Percentiles rank a stretch among this genome's conserved stretches.
Conservation (phyloP, 805 yeast genomes). For the Yarrowia sp. region DNA sequence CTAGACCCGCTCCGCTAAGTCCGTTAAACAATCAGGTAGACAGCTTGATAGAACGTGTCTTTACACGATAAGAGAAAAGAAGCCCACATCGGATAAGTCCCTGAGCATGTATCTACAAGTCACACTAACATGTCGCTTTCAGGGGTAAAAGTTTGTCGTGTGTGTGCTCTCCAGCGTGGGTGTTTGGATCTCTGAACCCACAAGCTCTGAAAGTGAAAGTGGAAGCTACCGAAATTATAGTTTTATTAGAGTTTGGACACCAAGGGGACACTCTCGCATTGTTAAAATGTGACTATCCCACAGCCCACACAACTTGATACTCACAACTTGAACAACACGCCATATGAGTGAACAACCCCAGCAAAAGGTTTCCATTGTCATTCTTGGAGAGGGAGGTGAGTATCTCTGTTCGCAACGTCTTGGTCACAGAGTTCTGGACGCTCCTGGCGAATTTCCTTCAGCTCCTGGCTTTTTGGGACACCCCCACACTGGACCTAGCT, state of each 20-base stretch:
- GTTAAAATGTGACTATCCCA: slow-evolving; percentile 21
- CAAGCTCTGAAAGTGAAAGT: slow-evolving; percentile 13
- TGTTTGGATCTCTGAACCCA: slow-evolving; percentile 5
- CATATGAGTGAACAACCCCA: slow-evolving; percentile 23
- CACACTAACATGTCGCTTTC: slow-evolving; percentile 14
- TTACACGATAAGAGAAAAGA: background rate
- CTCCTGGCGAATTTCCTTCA: background rate
- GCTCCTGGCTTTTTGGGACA: background rate
- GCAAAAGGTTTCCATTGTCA: slow-evolving; percentile 34
- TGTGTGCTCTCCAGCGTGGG: background rate
- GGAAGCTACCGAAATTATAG: background rate
- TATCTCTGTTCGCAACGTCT: background rate
- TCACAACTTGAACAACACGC: background rate
- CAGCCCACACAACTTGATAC: slow-evolving; percentile 17
- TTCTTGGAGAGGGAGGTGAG: slow-evolving; percentile 39
- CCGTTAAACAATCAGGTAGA: background rate
- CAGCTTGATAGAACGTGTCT: background rate
- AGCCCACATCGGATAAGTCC: background rate
- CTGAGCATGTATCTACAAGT: background rate
- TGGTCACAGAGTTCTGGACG: background rate
- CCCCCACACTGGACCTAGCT: background rate
- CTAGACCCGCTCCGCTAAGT: slow-evolving; percentile 4
- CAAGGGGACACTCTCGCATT: slow-evolving; percentile 17
- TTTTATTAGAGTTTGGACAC: slow-evolving; percentile 8
- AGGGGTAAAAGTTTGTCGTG: slow-evolving; percentile 15